These are phyloP conservation scores for Fusarium dlaminii DNA, from an alignment of 2,329 filamentous ascomycete genomes.

Conservation along the genomic window DNA sequence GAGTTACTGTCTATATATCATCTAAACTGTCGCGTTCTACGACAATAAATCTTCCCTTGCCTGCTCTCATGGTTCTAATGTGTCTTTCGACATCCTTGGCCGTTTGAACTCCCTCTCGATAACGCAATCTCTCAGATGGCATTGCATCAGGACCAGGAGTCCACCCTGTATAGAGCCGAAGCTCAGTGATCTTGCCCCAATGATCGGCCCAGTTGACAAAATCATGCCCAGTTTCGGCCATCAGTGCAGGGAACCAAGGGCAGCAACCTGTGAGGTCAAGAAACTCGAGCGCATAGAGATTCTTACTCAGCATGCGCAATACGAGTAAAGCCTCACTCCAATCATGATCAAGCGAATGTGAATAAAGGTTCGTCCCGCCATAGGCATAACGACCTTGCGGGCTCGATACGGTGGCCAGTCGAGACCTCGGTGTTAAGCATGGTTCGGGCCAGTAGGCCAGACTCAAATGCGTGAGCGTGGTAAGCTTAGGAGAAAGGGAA, in stretches of 20 bases:
- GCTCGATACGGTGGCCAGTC: conserved; percentile 57
- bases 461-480: conserved; percentile 67
- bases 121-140: conserved; percentile 46
- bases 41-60: conserved; percentile 59
- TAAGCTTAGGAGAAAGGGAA: conserved; percentile 60
- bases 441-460: conserved; percentile 71
- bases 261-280: conserved; percentile 69
- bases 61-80: conserved; percentile 56
- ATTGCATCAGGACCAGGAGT: conserved; percentile 47
- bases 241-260: conserved; percentile 63
- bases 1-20: conserved; percentile 13
- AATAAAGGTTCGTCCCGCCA: conserved; percentile 65
- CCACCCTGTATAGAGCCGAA: conserved; percentile 59
- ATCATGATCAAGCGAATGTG: conserved; percentile 66
- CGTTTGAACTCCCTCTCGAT: conserved; percentile 49
- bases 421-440: conserved; percentile 64
- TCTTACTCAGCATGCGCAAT: conserved; percentile 62
- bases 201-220: conserved; percentile 63
- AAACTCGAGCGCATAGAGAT: conserved; percentile 67
- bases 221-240: conserved; percentile 54
- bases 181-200: conserved; percentile 62
- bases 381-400: conserved; percentile 60
- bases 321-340: conserved; percentile 68
- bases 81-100: conserved; percentile 59
- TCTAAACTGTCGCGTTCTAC: conserved; percentile 55